Percentiles rank a stretch among this genome's conserved stretches.
phyloP scores from a whole-genome alignment of 495 filamentous ascomycete species.

The Alectoria sarmentosa region DNA sequence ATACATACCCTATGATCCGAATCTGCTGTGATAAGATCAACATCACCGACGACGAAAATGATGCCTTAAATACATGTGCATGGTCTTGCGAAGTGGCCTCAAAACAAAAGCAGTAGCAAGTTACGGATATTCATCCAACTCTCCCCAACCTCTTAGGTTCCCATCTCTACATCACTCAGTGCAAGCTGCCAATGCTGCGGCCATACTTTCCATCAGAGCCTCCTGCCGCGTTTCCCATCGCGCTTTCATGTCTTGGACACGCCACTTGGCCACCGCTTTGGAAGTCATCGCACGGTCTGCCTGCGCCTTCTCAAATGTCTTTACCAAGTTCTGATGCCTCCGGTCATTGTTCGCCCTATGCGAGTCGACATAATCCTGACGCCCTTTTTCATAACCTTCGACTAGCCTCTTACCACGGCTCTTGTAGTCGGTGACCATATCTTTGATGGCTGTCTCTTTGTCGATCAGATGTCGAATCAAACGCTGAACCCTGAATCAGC shows the following conservation, averaged over 20 bases:
- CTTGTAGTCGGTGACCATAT: constrained; percentile 15
- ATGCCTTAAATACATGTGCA: neutral
- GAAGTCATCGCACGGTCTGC: neutral
- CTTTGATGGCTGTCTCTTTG: constrained; percentile 15
- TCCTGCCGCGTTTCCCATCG: neutral
- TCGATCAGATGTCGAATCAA: constrained; percentile 16
- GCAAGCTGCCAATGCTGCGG: constrained; percentile 1
- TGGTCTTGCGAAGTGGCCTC: neutral
- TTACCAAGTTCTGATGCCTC: neutral
- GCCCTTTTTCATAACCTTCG: neutral
- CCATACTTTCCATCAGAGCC: neutral
- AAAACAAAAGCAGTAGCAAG: constrained; percentile 3
- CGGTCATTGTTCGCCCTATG: neutral
- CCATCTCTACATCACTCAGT: neutral
- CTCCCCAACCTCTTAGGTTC: neutral
- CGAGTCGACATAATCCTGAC: neutral
- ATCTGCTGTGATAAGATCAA: neutral
- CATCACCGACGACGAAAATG: neutral
- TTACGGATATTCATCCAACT: neutral
- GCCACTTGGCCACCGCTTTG: neutral
- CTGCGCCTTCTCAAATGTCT: neutral
- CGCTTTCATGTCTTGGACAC: neutral
- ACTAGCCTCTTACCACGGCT: constrained; percentile 6
- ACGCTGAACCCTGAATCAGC: constrained; percentile 1
- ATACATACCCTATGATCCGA: neutral